phyloP scores from a whole-genome alignment of 2,329 filamentous ascomycete species.

The Microsporum ferrugineum region DNA sequence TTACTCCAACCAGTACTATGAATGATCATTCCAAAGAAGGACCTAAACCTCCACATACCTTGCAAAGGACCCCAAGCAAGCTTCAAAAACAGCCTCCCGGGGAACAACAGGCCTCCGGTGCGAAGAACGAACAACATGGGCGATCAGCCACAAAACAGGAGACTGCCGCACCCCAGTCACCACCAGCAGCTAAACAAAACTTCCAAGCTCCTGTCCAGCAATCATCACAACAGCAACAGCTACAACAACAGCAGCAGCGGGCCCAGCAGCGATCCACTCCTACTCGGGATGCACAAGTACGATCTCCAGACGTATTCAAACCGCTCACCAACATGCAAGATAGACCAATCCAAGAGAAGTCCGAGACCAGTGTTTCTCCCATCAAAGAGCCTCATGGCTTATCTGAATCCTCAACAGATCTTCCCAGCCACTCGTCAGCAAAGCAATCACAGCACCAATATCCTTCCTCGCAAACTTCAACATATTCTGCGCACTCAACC shows the following conservation, averaged over 20 bases:
- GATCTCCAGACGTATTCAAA: neutral
- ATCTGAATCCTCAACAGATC: neutral
- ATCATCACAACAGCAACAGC: neutral
- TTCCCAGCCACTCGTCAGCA: neutral
- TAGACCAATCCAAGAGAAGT: neutral
- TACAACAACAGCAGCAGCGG: neutral
- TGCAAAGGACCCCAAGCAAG: slow-evolving; percentile 53
- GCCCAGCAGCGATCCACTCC: neutral
- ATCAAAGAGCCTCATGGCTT: neutral
- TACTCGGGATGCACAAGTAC: neutral
- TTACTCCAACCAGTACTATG: slow-evolving; percentile 36
- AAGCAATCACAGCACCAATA: neutral
- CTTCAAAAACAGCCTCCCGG: slow-evolving; percentile 54
- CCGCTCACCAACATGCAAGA: neutral
- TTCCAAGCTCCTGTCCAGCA: neutral
- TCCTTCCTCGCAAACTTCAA: neutral
- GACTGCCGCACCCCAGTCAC: neutral
- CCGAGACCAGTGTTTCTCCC: neutral
- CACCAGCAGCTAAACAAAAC: neutral
- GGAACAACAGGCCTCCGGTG: slow-evolving; percentile 40
- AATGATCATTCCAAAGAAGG: slow-evolving; percentile 33
- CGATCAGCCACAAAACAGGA: slow-evolving; percentile 5
- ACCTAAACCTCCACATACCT: slow-evolving; percentile 23
- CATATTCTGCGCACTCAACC: neutral
- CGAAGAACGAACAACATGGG: neutral